phyloP scores from a whole-genome alignment of 768 basidiomycete genomes.

The Termitomyces eurrhizus region DNA sequence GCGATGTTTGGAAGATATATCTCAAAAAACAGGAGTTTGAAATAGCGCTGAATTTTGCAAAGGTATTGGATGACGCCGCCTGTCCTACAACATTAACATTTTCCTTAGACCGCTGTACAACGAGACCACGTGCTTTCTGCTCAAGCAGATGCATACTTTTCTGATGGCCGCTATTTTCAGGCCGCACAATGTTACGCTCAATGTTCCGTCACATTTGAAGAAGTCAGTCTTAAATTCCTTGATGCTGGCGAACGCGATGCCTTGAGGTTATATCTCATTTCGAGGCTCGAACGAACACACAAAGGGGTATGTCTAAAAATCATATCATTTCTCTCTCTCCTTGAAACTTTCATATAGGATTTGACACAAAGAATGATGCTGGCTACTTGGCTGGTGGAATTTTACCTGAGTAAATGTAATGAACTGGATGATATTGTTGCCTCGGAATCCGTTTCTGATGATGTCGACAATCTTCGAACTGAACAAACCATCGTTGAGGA shows the following conservation, averaged over 20 bases:
- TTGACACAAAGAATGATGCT: constrained; percentile 94
- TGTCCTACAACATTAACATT: neutral
- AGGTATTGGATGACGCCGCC: constrained; percentile 40
- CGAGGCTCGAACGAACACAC: constrained; percentile 78
- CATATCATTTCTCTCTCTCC: neutral
- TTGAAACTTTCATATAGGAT: constrained; percentile 50
- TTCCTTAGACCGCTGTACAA: constrained; percentile 73
- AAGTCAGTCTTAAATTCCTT: constrained; percentile 85
- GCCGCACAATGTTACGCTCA: constrained; percentile 92
- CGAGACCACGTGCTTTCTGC: constrained; percentile 79
- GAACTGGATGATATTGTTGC: constrained; percentile 93
- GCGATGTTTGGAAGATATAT: constrained; percentile 93
- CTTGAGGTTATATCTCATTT: constrained; percentile 83
- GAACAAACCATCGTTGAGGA: constrained; percentile 87
- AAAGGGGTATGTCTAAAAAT: constrained; percentile 59
- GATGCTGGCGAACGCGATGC: constrained; percentile 90
- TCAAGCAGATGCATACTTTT: constrained; percentile 79
- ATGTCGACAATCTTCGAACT: constrained; percentile 78
- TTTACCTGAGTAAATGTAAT: constrained; percentile 95
- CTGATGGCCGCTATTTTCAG: constrained; percentile 78
- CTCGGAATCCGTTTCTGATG: constrained; percentile 75
- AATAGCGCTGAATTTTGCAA: constrained; percentile 75
- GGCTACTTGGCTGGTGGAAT: constrained; percentile 97
- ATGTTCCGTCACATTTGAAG: constrained; percentile 85
- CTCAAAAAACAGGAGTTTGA: constrained; percentile 75